Conservation (phyloP, 805 yeast species). For the Candida verbasci region DNA sequence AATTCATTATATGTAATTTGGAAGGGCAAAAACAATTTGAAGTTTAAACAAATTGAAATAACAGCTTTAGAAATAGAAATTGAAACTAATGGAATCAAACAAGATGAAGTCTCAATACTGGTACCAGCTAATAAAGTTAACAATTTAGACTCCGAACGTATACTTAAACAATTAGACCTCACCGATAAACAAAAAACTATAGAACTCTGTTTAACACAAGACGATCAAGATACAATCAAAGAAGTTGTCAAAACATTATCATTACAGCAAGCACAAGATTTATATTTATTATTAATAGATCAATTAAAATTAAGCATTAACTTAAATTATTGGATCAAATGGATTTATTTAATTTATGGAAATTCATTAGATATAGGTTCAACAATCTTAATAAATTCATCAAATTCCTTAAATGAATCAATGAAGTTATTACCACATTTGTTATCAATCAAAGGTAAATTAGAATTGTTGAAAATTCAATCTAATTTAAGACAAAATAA, state of each 20-base stretch:
- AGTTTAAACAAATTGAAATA: background rate
- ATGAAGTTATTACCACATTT: constrained; percentile 60
- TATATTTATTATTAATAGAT: constrained; percentile 25
- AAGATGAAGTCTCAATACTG: too few species aligned
- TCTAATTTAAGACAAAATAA: constrained; percentile 52
- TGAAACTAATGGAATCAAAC: too few species aligned
- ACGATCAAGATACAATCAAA: constrained; percentile 28
- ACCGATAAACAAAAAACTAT: constrained; percentile 14
- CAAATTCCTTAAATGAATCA: constrained; percentile 51
- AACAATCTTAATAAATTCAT: constrained; percentile 56
- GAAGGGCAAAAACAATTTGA: constrained; percentile 2
- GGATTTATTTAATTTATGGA: constrained; percentile 70
- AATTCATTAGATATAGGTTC: constrained; percentile 34
- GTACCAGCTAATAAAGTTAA: constrained; percentile 7
- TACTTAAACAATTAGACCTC: constrained; percentile 14
- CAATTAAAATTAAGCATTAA: constrained; percentile 27
- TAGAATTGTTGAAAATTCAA: constrained; percentile 74
- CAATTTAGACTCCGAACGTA: constrained; percentile 20
- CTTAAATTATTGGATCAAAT: constrained; percentile 64
- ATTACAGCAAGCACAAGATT: constrained; percentile 12
- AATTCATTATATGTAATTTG: background rate
- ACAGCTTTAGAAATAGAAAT: constrained; percentile 5
- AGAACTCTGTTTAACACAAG: constrained; percentile 23
- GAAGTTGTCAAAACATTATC: constrained; percentile 32
- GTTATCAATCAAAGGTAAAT: constrained; percentile 79